Percentiles rank a stretch among this genome's conserved stretches.
Evolutionary conservation across 2,329 filamentous ascomycete species (phyloP).

Genomic region (Penicillium paneum): DNA sequence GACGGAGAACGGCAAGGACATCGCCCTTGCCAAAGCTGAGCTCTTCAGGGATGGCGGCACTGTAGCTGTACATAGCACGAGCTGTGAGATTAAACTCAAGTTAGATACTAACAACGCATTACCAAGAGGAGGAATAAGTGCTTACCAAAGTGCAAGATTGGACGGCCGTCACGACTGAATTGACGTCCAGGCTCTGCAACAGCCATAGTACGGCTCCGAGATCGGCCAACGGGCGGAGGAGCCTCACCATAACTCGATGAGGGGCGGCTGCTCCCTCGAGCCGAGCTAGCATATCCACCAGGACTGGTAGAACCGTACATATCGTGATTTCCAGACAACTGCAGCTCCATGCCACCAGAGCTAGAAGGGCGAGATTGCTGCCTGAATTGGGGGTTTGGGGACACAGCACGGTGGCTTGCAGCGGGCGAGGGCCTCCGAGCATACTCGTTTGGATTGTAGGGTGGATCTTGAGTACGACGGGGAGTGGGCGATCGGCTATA

Average conservation of each 20-base stretch:
- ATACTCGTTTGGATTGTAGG: constrained; percentile 47
- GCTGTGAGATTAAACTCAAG: constrained; percentile 52
- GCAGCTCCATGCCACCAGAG: constrained; percentile 61
- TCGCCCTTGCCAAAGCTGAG: constrained; percentile 90
- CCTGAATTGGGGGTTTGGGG: constrained; percentile 53
- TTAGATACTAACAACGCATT: constrained; percentile 10
- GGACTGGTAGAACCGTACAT: constrained; percentile 49
- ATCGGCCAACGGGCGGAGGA: constrained; percentile 48
- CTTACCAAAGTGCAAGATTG: constrained; percentile 93
- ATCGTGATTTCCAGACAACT: constrained; percentile 57
- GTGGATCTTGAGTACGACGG: constrained; percentile 35
- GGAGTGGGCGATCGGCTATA: constrained; percentile 40
- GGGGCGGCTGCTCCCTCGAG: constrained; percentile 44
- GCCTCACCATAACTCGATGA: constrained; percentile 51
- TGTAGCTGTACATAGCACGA: constrained; percentile 89
- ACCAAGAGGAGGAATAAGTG: constrained; percentile 22
- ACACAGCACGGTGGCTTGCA: constrained; percentile 44
- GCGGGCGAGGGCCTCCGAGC: constrained; percentile 39
- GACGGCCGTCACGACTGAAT: constrained; percentile 78
- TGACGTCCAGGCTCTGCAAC: constrained; percentile 66
- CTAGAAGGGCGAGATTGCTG: constrained; percentile 51
- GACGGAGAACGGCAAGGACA: constrained; percentile 77
- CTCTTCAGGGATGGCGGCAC: constrained; percentile 92
- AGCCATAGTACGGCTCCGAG: constrained; percentile 81
- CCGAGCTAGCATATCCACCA: constrained; percentile 32